These are phyloP conservation scores for Blastobotrys americana DNA, from an alignment of 805 yeast genomes.

Conservation along the genomic window DNA sequence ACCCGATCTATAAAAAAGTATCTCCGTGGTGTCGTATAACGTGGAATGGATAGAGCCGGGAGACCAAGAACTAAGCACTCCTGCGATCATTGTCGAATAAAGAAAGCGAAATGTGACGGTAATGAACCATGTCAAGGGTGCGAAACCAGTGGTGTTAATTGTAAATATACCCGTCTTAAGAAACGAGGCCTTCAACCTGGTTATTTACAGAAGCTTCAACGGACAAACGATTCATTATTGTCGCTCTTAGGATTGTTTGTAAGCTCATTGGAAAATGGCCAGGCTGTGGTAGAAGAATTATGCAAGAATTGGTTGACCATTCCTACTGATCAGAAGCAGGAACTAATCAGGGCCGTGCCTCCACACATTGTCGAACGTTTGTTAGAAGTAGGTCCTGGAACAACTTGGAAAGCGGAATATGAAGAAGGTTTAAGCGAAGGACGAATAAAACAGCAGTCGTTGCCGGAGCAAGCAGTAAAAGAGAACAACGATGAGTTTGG, in stretches of 20 bases:
- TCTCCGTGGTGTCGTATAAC: not conserved
- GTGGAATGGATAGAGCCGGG: not conserved
- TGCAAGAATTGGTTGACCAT: constrained; percentile 1
- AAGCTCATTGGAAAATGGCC: constrained; percentile 7
- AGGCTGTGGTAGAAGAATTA: not conserved
- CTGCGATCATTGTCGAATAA: constrained; percentile 10
- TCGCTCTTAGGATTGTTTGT: constrained; percentile 7
- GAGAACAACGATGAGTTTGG: not conserved
- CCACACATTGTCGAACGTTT: not conserved
- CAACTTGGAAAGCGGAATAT: too few relatives aligned
- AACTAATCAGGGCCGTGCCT: not conserved
- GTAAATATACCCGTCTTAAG: constrained; percentile 9
- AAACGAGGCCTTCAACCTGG: constrained; percentile 12
- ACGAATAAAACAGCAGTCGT: not conserved
- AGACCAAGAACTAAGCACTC: constrained; percentile 10
- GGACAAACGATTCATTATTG: constrained; percentile 8
- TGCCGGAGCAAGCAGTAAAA: too few relatives aligned
- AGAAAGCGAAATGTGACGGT: constrained; percentile 11
- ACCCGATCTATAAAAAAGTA: constrained; percentile 4
- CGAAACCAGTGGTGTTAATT: not conserved
- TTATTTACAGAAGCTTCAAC: constrained; percentile 11
- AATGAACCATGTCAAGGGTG: constrained; percentile 9
- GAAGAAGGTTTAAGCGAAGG: too few relatives aligned
- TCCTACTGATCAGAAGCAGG: not conserved
- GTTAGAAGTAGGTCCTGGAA: not conserved